These are phyloP conservation scores for Ambispora gerdemannii DNA, from an alignment of 192 early-diverging fungal genomes.

Conservation along the genomic window DNA sequence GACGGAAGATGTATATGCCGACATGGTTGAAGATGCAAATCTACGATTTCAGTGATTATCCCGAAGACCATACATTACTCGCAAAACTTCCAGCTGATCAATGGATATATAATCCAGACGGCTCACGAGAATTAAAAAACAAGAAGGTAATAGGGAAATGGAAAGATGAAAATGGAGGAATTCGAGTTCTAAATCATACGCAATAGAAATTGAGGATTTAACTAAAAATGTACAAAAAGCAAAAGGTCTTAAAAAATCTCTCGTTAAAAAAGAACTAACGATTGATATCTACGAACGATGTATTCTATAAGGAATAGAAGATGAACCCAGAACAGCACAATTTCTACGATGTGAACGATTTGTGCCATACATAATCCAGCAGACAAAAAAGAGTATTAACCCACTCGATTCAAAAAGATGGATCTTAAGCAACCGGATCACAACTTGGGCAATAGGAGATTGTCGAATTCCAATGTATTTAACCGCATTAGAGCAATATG, in stretches of 20 bases:
- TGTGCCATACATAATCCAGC: conserved; percentile 12
- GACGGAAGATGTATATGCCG: conserved; percentile 22
- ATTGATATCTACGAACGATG: conserved; percentile 23
- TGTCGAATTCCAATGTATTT: conserved; percentile 21
- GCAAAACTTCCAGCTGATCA: conserved; percentile 18
- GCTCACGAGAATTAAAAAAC: conserved; percentile 21
- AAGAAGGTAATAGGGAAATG: conserved; percentile 21
- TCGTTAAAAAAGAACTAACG: conserved; percentile 15
- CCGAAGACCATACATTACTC: conserved; percentile 14
- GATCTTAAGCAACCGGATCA: background rate
- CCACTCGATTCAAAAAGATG: conserved; percentile 21
- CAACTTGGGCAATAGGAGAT: conserved; percentile 15
- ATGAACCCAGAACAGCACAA: conserved; percentile 18
- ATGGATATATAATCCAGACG: conserved; percentile 26
- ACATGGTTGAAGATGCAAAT: conserved; percentile 22
- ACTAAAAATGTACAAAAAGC: no score
- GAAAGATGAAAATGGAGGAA: conserved; percentile 27
- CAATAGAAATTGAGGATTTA: no score
- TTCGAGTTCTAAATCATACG: conserved; percentile 2
- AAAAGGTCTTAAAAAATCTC: conserved; percentile 24
- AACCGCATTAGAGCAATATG: no score
- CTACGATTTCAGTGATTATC: conserved; percentile 25
- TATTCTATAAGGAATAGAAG: conserved; percentile 26
- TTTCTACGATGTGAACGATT: conserved; percentile 21
- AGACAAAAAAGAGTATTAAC: conserved; percentile 24